phyloP scores from a whole-genome alignment of 257 asterid genomes.

The Paraleonurus japonicus region DNA sequence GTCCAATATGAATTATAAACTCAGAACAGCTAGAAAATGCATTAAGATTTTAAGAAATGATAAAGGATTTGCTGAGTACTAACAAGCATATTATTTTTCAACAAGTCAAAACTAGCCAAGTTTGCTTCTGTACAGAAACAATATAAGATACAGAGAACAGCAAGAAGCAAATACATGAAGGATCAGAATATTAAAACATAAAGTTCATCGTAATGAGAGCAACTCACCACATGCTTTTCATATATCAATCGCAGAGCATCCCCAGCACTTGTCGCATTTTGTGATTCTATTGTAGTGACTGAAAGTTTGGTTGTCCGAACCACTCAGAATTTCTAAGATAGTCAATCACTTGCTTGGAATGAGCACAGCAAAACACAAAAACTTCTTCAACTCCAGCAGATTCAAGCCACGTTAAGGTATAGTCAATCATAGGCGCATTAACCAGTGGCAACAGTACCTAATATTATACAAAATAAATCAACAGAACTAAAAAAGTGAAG shows the following conservation, averaged over 20 bases:
- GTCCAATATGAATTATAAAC: not conserved
- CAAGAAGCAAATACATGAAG: not conserved
- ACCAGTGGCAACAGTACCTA: slow-evolving; percentile 87
- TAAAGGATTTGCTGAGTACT: not conserved
- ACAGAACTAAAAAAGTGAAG: not conserved
- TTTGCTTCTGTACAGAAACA: not conserved
- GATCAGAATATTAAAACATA: not conserved
- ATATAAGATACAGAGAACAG: not conserved
- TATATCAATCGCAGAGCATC: slow-evolving; percentile 89
- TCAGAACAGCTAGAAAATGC: not conserved
- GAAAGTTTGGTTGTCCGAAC: slow-evolving; percentile 68
- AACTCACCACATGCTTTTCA: slow-evolving; percentile 81
- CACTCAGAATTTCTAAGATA: slow-evolving; percentile 72
- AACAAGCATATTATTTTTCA: not conserved
- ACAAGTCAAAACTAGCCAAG: not conserved
- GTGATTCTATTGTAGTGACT: slow-evolving; percentile 78
- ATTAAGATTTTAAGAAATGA: not conserved
- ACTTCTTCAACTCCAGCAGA: slow-evolving; percentile 96
- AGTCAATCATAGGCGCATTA: slow-evolving; percentile 91
- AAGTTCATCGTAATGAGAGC: not conserved
- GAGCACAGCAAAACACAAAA: slow-evolving; percentile 95
- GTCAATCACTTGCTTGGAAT: slow-evolving; percentile 82
- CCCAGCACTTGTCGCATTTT: slow-evolving; percentile 81
- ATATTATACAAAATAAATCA: slow-evolving; percentile 22
- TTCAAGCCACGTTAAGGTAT: slow-evolving; percentile 94